Evolutionary conservation across 805 yeast species (phyloP), one percentile per base, ranked within the genome.

Genomic region (Tetrapisispora namnaoensis): DNA sequence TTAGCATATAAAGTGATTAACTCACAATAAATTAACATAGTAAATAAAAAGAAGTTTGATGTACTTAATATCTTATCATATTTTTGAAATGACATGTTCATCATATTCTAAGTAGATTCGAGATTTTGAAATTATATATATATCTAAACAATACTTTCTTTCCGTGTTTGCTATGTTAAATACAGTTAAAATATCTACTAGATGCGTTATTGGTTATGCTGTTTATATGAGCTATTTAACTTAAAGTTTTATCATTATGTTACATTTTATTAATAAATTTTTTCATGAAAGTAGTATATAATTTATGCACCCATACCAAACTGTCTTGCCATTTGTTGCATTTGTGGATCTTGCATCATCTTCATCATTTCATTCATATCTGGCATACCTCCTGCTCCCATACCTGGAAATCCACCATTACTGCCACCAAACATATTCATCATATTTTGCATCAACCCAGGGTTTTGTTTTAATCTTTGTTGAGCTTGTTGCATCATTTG

Each of bases 391-490:
- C 77, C 79, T 17, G 72, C 72, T 36, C 56, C 53, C 41, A 51
- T 37, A 13, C 73, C 76, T 51, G 57, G 49, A 48, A 49, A 55
- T 52, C 72, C 73, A 36, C 60, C 60, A 7, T 51, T 52, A 53
- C 71, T 72, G 22, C 60, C 86, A 44, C 87, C 87, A 70, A 85
- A 77, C 78, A 81, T 83, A 51, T 73, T 72, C 80, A 80, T 79
- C 78, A 83, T 75, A 49, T 74, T 75, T 58, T 80, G 79, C 88
- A 83, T 82, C 79, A 83, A 73, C 13, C 82, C 79, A 32, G 91
- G 90, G 59, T 83, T 83, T 54, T 78, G 79, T 72, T 79, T 82
- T 66, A 82, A 61, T 49, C 75, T 77, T 53, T 76, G 80, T 78
- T 81, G 77, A 37, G 81, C 79, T 53, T 69, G 71, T 53, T 70